Evolutionary conservation across 108 stramenopile genomes (phyloP).

Genomic region (Stephanodiscus triporus): DNA sequence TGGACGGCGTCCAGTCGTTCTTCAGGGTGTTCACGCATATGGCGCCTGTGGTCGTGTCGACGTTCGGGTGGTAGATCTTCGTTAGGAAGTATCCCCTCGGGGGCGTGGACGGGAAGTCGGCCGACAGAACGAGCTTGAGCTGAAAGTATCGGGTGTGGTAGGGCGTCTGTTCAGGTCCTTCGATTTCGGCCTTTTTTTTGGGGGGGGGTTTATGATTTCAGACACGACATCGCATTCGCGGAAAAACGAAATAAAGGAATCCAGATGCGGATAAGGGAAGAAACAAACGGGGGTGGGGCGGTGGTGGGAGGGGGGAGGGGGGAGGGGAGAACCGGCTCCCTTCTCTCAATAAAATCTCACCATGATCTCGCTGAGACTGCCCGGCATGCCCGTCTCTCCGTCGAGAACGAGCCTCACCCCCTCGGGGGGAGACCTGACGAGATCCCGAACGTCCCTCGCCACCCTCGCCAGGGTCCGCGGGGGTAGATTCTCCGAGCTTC

Average conservation of each 20-base stretch:
- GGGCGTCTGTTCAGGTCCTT: slow-evolving; percentile 95
- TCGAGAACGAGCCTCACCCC: slow-evolving; percentile 82
- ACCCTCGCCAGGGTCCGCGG: slow-evolving; percentile 87
- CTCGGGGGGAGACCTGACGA: slow-evolving; percentile 86
- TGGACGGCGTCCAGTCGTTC: slow-evolving; percentile 92
- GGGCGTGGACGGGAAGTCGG: slow-evolving; percentile 91
- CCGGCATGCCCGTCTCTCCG: slow-evolving; percentile 73
- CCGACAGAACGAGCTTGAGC: slow-evolving; percentile 89
- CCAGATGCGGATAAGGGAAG: background rate
- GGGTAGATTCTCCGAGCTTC: slow-evolving; percentile 78
- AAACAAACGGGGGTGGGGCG: background rate
- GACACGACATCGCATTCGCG: too few species aligned
- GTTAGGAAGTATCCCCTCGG: slow-evolving; percentile 98
- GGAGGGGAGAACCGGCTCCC: too few species aligned
- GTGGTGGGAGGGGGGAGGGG: background rate
- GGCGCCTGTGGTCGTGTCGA: slow-evolving; percentile 91
- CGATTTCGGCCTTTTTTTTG: slow-evolving; percentile 82
- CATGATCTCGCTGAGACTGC: slow-evolving; percentile 75
- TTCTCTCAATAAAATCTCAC: too few species aligned
- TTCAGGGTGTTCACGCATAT: slow-evolving; percentile 99
- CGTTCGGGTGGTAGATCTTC: slow-evolving; percentile 99
- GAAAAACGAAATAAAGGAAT: slow-evolving; percentile 7
- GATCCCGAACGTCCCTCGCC: slow-evolving; percentile 84
- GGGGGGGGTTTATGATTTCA: too few species aligned
- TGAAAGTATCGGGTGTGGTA: slow-evolving; percentile 93